Evolutionary conservation across 495 filamentous ascomycete genomes (phyloP).

Genomic region (Penicillium subrubescens): DNA sequence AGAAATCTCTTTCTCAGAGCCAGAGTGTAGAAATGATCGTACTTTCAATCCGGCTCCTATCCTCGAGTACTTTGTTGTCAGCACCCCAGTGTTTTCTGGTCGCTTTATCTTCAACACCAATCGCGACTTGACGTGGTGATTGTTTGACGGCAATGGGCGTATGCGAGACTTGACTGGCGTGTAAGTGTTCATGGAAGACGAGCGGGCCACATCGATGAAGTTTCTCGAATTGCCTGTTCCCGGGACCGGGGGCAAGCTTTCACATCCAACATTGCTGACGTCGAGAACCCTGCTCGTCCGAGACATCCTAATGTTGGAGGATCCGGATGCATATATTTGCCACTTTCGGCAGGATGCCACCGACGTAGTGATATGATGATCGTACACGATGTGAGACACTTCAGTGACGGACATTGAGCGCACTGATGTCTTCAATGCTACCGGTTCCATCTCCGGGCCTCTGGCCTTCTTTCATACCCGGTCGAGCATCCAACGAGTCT

Average conservation of each 20-base stretch:
- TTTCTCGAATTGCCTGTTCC: background rate
- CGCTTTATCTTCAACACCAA: background rate
- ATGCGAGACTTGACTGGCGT: too few species aligned
- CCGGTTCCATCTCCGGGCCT: slow-evolving; percentile 46
- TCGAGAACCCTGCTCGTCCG: background rate
- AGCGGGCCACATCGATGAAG: background rate
- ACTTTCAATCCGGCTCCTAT: background rate
- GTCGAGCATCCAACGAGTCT: slow-evolving; percentile 28
- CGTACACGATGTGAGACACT: background rate
- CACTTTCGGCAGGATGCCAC: background rate
- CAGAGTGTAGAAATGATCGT: background rate
- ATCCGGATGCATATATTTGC: background rate
- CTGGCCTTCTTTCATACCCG: slow-evolving; percentile 29
- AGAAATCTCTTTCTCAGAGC: background rate
- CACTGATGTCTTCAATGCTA: slow-evolving; percentile 58
- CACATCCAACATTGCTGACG: background rate
- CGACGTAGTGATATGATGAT: background rate
- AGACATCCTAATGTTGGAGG: background rate
- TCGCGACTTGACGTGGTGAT: background rate
- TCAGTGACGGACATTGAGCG: slow-evolving; percentile 51
- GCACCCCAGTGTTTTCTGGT: background rate
- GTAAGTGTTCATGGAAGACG: background rate
- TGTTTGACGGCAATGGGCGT: background rate
- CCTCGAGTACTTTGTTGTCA: background rate
- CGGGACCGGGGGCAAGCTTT: background rate